Conservation (phyloP, 805 yeast species). For the Sungouiozyma ichnusensis region DNA sequence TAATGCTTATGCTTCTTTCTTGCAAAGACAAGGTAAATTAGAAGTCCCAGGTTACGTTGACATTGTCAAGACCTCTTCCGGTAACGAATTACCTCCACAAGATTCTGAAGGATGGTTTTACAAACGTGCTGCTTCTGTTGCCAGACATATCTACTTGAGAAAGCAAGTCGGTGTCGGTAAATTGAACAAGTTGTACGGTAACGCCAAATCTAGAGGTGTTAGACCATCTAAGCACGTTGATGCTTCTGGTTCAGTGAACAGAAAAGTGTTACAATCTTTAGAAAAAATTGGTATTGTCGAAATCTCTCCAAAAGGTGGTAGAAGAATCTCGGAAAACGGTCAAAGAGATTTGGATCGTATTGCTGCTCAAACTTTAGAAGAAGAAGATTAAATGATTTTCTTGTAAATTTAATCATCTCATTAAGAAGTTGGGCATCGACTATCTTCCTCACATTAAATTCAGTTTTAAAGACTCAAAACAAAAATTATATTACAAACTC, state of each 20-base stretch:
- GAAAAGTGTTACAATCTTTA: constrained; percentile 95
- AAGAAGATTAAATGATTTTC: constrained; percentile 46
- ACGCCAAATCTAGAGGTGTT: constrained; percentile 97
- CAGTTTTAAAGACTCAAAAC: neutral
- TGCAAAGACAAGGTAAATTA: constrained; percentile 99
- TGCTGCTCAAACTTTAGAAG: constrained; percentile 96
- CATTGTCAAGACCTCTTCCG: constrained; percentile 97
- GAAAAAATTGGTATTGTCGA: constrained; percentile 97
- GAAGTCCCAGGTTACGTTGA: constrained; percentile 99
- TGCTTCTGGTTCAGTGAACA: constrained; percentile 98
- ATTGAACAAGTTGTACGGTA: constrained; percentile 98
- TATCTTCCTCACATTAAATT: constrained; percentile 2
- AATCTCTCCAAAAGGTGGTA: constrained; percentile 96
- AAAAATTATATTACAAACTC: constrained; percentile 1
- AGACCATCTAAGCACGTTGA: constrained; percentile 98
- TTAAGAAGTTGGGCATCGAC: constrained; percentile 1
- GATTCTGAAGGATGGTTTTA: constrained; percentile 99
- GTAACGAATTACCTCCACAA: constrained; percentile 99
- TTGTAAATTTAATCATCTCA: constrained; percentile 5
- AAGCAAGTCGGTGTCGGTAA: constrained; percentile 99
- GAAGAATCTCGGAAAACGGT: constrained; percentile 98
- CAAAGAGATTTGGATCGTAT: constrained; percentile 99
- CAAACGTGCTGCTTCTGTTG: constrained; percentile 99
- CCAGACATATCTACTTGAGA: constrained; percentile 99
- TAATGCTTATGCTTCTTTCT: constrained; percentile 98